Evolutionary conservation across 2,329 filamentous ascomycete genomes (phyloP), one percentile per base, ranked within the genome.

Genomic region (Aureobasidium sp.): DNA sequence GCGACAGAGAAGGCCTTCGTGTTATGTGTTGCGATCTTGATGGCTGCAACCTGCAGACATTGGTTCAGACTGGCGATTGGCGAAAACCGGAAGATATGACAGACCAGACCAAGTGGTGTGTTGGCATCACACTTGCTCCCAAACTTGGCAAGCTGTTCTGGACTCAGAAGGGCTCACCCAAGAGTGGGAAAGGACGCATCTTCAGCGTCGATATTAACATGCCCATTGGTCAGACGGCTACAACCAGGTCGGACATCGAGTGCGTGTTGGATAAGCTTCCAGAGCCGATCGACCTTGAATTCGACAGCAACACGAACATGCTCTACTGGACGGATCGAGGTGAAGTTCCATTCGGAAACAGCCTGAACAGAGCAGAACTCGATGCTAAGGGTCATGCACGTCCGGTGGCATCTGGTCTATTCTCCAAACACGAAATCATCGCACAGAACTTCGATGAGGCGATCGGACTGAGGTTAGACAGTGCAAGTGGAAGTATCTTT

Each of bases 311-410:
- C 0, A 68, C 68, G 3, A 68, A 75, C 27, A 72, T 69, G 1
- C 71, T 87, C 26, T 86, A 83, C 69, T 87, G 84, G 84, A 85
- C 84, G 0, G 84, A 86, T 65, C 75, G 84, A 0, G 84, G 84
- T 3, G 84, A 86, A 65, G 29, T 51, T 12, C 83, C 83, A 0
- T 68, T 70, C 7, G 84, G 84, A 0, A 84, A 83, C 68, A 78
- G 77, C 8, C 64, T 86, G 61, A 84, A 84, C 67, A 70, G 74
- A 55, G 26, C 32, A 26, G 10, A 27, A 8, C 10, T 55, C 24
- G 61, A 27, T 29, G 34, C 32, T 17, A 12, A 24, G 12, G 51
- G 24, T 17, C 32, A 7, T n/a, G 56, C 37, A 20, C 29, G 26
- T 32, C 26, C 37, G 26, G 10, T 32, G 10, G 12, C 36, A 12